Percentiles rank a stretch among this genome's conserved stretches.
These are phyloP conservation scores for Xylaria curta DNA, from an alignment of 495 filamentous ascomycete species.

Conservation along the genomic window DNA sequence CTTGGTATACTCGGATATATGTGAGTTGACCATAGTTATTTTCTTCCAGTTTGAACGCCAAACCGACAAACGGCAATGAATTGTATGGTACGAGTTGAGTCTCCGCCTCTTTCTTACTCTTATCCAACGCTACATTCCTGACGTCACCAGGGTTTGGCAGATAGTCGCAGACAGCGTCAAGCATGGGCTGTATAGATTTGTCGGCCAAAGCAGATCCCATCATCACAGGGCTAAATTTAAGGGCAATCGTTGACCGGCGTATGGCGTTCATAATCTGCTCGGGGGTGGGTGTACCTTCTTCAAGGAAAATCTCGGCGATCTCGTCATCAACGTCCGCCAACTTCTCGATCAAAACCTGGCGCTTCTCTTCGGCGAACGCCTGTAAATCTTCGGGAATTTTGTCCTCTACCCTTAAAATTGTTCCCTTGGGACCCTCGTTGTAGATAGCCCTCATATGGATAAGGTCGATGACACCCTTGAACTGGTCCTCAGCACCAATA, in stretches of 20 bases:
- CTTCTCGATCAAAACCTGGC: conserved; percentile 87
- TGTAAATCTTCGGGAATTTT: conserved; percentile 81
- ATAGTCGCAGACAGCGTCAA: conserved; percentile 96
- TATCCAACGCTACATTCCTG: conserved; percentile 87
- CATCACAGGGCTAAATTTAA: conserved; percentile 94
- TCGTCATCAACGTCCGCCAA: conserved; percentile 98
- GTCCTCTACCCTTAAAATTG: conserved; percentile 71
- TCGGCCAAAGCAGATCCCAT: conserved; percentile 96
- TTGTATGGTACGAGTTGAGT: conserved; percentile 92
- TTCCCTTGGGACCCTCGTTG: conserved; percentile 82
- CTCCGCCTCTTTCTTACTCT: conserved; percentile 73
- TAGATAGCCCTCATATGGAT: conserved; percentile 92
- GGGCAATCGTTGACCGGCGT: conserved; percentile 80
- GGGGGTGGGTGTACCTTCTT: conserved; percentile 76
- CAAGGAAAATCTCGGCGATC: conserved; percentile 95
- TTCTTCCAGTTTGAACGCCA: conserved; percentile 99
- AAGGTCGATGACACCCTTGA: conserved; percentile 93
- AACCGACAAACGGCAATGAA: conserved; percentile 88
- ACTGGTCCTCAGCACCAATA: conserved; percentile 90
- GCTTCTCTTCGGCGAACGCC: conserved; percentile 76
- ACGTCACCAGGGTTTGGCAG: conserved; percentile 93
- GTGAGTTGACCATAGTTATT: conserved; percentile 98
- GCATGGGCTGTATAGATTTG: conserved; percentile 94
- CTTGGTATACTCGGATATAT: conserved; percentile 98
- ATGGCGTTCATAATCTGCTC: conserved; percentile 90